Conservation (phyloP, 768 basidiomycete species). For the Serendipita vermifera region DNA sequence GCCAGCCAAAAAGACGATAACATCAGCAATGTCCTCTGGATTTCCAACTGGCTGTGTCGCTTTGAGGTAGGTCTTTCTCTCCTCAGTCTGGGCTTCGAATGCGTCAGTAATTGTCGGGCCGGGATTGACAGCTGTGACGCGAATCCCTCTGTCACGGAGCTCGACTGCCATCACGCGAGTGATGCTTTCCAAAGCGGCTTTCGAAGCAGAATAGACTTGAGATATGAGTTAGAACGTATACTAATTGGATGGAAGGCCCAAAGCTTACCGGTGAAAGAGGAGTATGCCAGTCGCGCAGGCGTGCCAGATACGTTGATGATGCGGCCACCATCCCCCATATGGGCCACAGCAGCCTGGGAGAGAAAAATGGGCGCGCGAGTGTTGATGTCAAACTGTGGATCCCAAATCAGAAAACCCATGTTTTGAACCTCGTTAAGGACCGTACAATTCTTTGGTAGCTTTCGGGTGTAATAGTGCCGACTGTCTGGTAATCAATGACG, state of each 20-base stretch:
- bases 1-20: too few relatives aligned
- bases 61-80: too few relatives aligned
- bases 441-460: too few relatives aligned
- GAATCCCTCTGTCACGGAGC: slow-evolving; percentile 29
- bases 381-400: slow-evolving; percentile 38
- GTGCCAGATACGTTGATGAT: not conserved
- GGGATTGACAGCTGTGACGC: slow-evolving; percentile 46
- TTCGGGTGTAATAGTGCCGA: too few relatives aligned
- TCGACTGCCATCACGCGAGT: slow-evolving; percentile 27
- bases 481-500: too few relatives aligned
- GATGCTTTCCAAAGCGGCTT: slow-evolving; percentile 49
- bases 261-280: slow-evolving; percentile 27
- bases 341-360: slow-evolving; percentile 24
- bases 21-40: too few relatives aligned
- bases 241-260: too few relatives aligned
- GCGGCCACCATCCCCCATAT: slow-evolving; percentile 1
- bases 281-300: not conserved
- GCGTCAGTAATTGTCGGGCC: slow-evolving; percentile 45
- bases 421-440: too few relatives aligned
- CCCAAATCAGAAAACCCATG: too few relatives aligned
- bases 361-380: slow-evolving; percentile 49
- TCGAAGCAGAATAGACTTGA: slow-evolving; percentile 39
- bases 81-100: too few relatives aligned
- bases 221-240: too few relatives aligned
- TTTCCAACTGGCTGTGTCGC: too few relatives aligned